phyloP scores from a whole-genome alignment of 2,329 filamentous ascomycete species.

The Sporothrix pseudoabietina region DNA sequence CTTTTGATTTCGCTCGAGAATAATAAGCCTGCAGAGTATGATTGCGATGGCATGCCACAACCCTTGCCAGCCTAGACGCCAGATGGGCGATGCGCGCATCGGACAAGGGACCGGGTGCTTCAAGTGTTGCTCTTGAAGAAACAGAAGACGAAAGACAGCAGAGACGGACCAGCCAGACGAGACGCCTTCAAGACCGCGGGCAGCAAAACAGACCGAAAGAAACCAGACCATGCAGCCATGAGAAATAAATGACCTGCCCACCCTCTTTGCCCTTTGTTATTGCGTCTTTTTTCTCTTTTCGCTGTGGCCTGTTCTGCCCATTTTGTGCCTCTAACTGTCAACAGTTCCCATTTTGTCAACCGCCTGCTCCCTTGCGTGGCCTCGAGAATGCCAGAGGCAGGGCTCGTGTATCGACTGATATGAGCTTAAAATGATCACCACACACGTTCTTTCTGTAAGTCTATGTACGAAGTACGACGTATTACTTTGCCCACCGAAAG shows the following conservation, averaged over 20 bases:
- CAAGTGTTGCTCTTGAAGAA: background rate
- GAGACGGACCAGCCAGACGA: background rate
- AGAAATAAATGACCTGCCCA: constrained; percentile 27
- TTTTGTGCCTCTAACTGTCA: constrained; percentile 3
- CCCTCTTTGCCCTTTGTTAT: constrained; percentile 3
- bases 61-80: constrained; percentile 7
- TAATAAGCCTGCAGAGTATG: constrained; percentile 15
- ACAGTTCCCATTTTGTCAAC: background rate
- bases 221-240: constrained; percentile 20
- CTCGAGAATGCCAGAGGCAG: background rate
- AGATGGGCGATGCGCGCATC: constrained; percentile 11
- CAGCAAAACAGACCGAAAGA: constrained; percentile 5
- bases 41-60: constrained; percentile 6
- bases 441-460: background rate
- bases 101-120: background rate
- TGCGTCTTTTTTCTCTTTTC: background rate
- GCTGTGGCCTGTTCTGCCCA: background rate
- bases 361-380: background rate
- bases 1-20: background rate
- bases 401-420: background rate
- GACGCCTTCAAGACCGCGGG: background rate
- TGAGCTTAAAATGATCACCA: background rate
- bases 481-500: too few species aligned
- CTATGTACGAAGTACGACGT: too few species aligned
- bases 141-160: background rate